Evolutionary conservation across 164 flowering plant genomes (phyloP).

Genomic region (Berberis thunbergii): DNA sequence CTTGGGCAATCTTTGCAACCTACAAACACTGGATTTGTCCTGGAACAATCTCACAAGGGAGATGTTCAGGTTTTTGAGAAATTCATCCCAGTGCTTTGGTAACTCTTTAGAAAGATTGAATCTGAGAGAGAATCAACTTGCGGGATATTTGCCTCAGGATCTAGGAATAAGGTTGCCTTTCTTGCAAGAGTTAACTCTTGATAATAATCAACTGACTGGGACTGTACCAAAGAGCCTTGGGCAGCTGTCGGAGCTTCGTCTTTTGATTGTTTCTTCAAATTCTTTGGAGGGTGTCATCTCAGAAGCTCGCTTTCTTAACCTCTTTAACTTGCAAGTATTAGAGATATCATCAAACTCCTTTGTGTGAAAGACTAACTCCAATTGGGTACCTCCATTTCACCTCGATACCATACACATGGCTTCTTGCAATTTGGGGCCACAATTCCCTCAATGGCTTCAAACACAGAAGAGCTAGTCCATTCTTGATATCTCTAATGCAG

Average conservation of each 20-base stretch:
- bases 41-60: not conserved
- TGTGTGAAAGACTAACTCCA: not conserved
- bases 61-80: not conserved
- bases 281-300: constrained; percentile 1
- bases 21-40: constrained; percentile 2
- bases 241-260: not conserved
- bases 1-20: constrained; percentile 9
- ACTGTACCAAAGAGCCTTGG: constrained; percentile 4
- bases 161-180: constrained; percentile 11
- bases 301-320: constrained; percentile 3
- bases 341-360: not conserved
- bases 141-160: constrained; percentile 8
- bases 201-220: constrained; percentile 4
- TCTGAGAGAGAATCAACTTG: not conserved
- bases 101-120: not conserved
- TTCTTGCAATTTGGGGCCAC: not conserved
- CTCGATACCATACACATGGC: not conserved
- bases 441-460: not conserved
- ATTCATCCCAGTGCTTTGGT: not conserved
- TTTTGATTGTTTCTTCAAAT: not conserved
- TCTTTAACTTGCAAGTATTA: not conserved
- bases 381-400: constrained; percentile 7
- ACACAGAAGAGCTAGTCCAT: not conserved
- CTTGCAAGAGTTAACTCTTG: not conserved
- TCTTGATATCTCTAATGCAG: not conserved